Evolutionary conservation across 208 protist genomes (phyloP).

Genomic region (Acanthamoeba healyi): DNA sequence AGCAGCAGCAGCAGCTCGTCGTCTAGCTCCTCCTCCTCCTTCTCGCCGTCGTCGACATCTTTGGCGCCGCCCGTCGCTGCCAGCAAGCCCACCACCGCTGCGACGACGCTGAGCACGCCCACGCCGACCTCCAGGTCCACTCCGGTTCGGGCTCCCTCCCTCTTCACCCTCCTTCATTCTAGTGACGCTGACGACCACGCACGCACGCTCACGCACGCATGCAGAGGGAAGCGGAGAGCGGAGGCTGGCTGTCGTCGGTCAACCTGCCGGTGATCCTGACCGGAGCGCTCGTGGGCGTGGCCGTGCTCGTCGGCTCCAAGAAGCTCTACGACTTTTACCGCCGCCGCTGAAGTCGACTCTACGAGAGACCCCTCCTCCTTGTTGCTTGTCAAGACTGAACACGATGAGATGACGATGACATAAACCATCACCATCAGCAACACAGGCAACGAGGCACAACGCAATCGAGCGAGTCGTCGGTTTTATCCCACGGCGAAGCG

Average conservation of each 20-base stretch:
- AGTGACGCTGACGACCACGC: not conserved
- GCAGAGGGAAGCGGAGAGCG: not conserved
- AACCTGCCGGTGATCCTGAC: slow-evolving; percentile 9
- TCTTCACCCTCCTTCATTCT: not conserved
- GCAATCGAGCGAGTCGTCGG: too few species aligned
- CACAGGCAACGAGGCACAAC: too few species aligned
- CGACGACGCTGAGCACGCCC: not conserved
- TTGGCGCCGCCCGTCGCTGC: not conserved
- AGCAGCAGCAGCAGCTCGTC: too few species aligned
- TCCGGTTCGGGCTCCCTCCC: not conserved
- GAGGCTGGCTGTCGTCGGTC: not conserved
- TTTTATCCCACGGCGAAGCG: too few species aligned
- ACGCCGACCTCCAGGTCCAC: not conserved
- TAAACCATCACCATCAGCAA: too few species aligned
- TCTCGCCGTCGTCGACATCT: not conserved
- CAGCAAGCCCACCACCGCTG: not conserved
- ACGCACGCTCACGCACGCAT: not conserved
- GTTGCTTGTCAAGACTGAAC: too few species aligned
- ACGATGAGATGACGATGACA: too few species aligned
- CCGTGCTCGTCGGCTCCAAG: slow-evolving; percentile 29
- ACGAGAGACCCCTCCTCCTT: too few species aligned
- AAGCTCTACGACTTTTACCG: slow-evolving; percentile 38
- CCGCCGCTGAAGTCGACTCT: not conserved
- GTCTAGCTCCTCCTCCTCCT: not conserved
- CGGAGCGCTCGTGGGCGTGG: slow-evolving; percentile 32